Evolutionary conservation across 2,329 filamentous ascomycete genomes (phyloP).

Genomic region (Dothidotthia symphoricarpi): DNA sequence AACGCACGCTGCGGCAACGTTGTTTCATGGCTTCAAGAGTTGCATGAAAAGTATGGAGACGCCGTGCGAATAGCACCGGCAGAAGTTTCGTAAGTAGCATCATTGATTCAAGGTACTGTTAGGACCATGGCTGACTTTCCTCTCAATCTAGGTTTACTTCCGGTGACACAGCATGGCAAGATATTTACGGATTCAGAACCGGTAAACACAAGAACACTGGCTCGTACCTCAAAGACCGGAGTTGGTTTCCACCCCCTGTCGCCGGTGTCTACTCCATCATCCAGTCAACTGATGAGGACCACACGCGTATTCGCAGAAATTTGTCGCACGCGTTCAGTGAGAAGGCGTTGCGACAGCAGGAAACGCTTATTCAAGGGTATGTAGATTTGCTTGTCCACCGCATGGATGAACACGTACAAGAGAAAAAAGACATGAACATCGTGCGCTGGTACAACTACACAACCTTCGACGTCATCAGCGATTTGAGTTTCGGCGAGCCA

Average conservation of each 20-base stretch:
- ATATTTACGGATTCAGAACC: conserved; percentile 45
- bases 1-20: conserved; percentile 28
- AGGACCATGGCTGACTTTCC: too few relatives aligned
- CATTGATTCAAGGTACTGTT: too few relatives aligned
- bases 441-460: conserved; percentile 32
- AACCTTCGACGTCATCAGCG: conserved; percentile 33
- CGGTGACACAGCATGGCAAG: conserved; percentile 45
- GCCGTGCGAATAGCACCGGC: conserved; percentile 45
- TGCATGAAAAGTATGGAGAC: conserved; percentile 45
- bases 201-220: conserved; percentile 38
- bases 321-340: conserved; percentile 46
- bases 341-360: conserved; percentile 44
- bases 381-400: conserved; percentile 42
- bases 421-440: conserved; percentile 20
- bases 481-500: conserved; percentile 34
- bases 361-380: conserved; percentile 41
- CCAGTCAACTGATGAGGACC: conserved; percentile 26
- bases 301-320: conserved; percentile 40
- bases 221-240: conserved; percentile 39
- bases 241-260: conserved; percentile 35
- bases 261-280: conserved; percentile 34
- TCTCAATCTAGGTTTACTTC: conserved; percentile 35
- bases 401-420: conserved; percentile 23
- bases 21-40: conserved; percentile 21
- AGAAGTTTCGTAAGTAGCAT: conserved; percentile 35